phyloP scores from a whole-genome alignment of 768 basidiomycete genomes.

The Sistotremastrum suecicum region DNA sequence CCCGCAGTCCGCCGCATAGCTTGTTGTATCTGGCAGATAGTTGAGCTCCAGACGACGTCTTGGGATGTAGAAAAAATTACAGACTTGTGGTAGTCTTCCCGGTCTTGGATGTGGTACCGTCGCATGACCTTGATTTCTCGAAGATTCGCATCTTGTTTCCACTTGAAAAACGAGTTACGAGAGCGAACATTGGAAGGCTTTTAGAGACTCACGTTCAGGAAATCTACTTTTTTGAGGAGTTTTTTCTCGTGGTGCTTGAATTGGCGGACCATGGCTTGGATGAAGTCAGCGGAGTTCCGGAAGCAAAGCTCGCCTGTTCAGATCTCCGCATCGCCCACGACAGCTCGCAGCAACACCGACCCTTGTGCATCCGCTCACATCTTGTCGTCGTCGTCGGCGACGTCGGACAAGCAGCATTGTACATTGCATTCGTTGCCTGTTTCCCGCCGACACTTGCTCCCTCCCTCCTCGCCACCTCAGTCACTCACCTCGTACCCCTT shows the following conservation, averaged over 20 bases:
- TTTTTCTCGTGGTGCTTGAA: constrained; percentile 95
- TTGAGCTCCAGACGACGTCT: not conserved
- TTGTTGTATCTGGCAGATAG: constrained; percentile 67
- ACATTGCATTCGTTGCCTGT: not conserved
- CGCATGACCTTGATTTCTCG: constrained; percentile 92
- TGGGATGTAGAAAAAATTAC: constrained; percentile 7
- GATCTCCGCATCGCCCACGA: not conserved
- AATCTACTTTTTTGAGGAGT: constrained; percentile 92
- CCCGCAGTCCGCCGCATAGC: constrained; percentile 74
- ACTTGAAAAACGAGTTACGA: constrained; percentile 30
- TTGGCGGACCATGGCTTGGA: constrained; percentile 61
- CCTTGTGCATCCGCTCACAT: not conserved
- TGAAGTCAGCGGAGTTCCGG: constrained; percentile 1
- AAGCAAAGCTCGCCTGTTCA: not conserved
- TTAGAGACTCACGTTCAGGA: constrained; percentile 57
- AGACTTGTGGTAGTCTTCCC: constrained; percentile 90
- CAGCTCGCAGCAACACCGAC: not conserved
- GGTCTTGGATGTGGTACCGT: constrained; percentile 86
- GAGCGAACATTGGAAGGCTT: constrained; percentile 3
- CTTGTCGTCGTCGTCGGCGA: not conserved
- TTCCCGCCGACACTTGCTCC: no score
- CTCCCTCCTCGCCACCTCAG: no score
- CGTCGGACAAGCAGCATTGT: not conserved
- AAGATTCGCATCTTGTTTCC: constrained; percentile 88
- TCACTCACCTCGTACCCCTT: no score